A percentile compares a stretch with the other conserved stretches of the same genome.
Evolutionary conservation across 345 rosid species (phyloP).

Genomic region (Corymbia maculata): DNA sequence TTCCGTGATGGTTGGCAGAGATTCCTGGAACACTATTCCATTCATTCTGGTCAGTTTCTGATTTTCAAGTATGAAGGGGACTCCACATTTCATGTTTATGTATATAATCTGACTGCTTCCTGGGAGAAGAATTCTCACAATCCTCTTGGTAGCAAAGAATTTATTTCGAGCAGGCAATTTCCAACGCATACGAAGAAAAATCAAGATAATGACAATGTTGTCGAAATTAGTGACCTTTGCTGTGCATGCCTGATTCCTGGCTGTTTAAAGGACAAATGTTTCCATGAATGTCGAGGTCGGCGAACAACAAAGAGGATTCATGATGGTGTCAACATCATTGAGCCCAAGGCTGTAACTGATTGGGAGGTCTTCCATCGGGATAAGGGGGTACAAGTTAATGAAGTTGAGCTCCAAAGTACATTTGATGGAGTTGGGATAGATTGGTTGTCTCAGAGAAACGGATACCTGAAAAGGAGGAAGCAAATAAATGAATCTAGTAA

Average conservation of each 20-base stretch:
- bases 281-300: background rate
- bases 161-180: background rate
- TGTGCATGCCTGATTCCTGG: background rate
- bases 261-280: background rate
- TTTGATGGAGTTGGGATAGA: background rate
- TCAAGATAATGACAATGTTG: background rate
- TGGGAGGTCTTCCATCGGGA: background rate
- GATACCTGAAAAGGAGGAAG: background rate
- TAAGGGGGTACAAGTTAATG: background rate
- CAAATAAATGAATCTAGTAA: background rate
- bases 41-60: background rate
- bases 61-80: slow-evolving; percentile 3
- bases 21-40: background rate
- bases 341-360: background rate
- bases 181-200: background rate
- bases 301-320: background rate
- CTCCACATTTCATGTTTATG: background rate
- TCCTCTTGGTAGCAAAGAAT: background rate
- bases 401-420: background rate
- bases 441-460: background rate
- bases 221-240: background rate
- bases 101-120: background rate
- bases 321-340: background rate
- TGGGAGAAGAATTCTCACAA: background rate
- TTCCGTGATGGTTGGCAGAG: background rate